phyloP scores from a whole-genome alignment of 2,329 filamentous ascomycete genomes.

The Arthrobotrys sinensis region DNA sequence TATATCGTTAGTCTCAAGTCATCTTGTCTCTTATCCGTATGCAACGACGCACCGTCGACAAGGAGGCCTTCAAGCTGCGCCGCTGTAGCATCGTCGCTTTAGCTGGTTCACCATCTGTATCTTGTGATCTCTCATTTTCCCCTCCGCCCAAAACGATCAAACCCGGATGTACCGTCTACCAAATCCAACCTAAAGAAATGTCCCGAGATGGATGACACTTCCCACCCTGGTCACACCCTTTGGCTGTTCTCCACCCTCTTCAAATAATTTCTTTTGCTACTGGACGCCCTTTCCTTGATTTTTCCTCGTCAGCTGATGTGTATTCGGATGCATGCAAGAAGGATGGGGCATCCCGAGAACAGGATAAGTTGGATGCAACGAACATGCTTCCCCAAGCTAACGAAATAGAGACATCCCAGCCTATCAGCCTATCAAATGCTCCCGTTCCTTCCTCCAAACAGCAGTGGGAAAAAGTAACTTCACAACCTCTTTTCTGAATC shows the following conservation, averaged over 20 bases:
- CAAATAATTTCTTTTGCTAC: slow-evolving; percentile 42
- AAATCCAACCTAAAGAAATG: slow-evolving; percentile 56
- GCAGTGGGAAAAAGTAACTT: slow-evolving; percentile 12
- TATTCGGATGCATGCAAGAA: slow-evolving; percentile 62
- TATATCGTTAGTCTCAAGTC: slow-evolving; percentile 43
- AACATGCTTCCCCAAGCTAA: slow-evolving; percentile 60
- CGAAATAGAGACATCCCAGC: slow-evolving; percentile 55
- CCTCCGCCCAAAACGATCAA: slow-evolving; percentile 19
- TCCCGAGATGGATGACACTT: slow-evolving; percentile 61
- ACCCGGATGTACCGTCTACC: slow-evolving; percentile 52
- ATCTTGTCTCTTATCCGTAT: slow-evolving; percentile 34
- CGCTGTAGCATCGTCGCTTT: slow-evolving; percentile 42
- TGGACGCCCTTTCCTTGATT: slow-evolving; percentile 60
- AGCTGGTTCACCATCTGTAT: slow-evolving; percentile 29
- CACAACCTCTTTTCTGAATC: slow-evolving; percentile 42
- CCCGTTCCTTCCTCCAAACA: slow-evolving; percentile 33
- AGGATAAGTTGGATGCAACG: slow-evolving; percentile 60
- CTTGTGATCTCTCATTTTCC: slow-evolving; percentile 53
- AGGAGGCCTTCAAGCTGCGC: slow-evolving; percentile 34
- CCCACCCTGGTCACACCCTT: slow-evolving; percentile 35
- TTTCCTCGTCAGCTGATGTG: slow-evolving; percentile 61
- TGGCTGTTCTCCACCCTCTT: slow-evolving; percentile 30
- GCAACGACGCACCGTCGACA: slow-evolving; percentile 34
- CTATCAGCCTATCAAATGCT: slow-evolving; percentile 57
- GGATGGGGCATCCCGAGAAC: slow-evolving; percentile 61